Percentiles rank a stretch among this genome's conserved stretches.
Conservation (phyloP, 495 filamentous ascomycete species). For the Trichocladium uniseriatum region DNA sequence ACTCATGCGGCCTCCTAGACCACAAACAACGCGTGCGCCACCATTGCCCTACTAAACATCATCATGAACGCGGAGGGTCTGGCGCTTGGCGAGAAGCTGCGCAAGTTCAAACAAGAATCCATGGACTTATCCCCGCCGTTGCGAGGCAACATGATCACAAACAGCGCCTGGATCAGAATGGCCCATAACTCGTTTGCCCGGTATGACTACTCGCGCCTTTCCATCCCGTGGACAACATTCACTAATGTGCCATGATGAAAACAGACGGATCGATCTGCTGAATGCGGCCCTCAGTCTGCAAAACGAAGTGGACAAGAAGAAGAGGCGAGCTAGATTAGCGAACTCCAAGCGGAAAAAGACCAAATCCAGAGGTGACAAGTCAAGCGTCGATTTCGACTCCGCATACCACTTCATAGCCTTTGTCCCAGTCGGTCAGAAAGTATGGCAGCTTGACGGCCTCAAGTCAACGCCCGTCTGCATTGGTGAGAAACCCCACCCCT, state of each 20-base stretch:
- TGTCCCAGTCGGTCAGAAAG: slow-evolving; percentile 60
- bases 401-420: slow-evolving; percentile 86
- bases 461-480: slow-evolving; percentile 62
- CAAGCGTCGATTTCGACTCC: slow-evolving; percentile 24
- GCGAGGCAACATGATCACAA: slow-evolving; percentile 63
- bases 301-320: slow-evolving; percentile 46
- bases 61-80: slow-evolving; percentile 66
- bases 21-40: slow-evolving; percentile 74
- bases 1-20: slow-evolving; percentile 43
- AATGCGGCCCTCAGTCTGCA: slow-evolving; percentile 63
- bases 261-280: slow-evolving; percentile 65
- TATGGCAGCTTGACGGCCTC: slow-evolving; percentile 90
- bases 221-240: too few relatives aligned
- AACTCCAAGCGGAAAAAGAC: slow-evolving; percentile 12
- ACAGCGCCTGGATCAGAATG: slow-evolving; percentile 65
- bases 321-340: slow-evolving; percentile 20
- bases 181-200: slow-evolving; percentile 83
- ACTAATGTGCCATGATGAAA: too few relatives aligned
- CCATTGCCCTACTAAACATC: slow-evolving; percentile 81
- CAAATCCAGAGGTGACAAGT: not conserved
- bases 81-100: slow-evolving; percentile 56
- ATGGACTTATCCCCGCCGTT: slow-evolving; percentile 56
- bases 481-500: slow-evolving; percentile 42
- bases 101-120: slow-evolving; percentile 63
- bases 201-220: slow-evolving; percentile 28